Evolutionary conservation across 2,329 filamentous ascomycete species (phyloP).

Genomic region (Didymellaceae sp.): DNA sequence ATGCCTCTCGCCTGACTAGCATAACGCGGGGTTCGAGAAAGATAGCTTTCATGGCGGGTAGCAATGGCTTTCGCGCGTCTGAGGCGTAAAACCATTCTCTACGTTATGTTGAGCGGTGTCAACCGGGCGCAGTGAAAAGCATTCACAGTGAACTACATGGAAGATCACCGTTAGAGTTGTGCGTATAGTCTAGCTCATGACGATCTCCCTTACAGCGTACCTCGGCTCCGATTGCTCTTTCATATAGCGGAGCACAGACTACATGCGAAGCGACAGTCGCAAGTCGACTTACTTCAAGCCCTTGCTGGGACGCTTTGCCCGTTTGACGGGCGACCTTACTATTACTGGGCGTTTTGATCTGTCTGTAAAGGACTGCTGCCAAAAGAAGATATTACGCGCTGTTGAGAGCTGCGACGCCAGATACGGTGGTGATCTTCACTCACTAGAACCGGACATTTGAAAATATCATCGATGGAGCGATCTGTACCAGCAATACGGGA

Average conservation of each 20-base stretch:
- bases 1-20: constrained; percentile 5
- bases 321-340: constrained; percentile 7
- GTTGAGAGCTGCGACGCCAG: constrained; percentile 10
- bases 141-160: neutral
- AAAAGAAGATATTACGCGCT: constrained; percentile 7
- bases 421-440: constrained; percentile 20
- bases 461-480: constrained; percentile 7
- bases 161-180: neutral
- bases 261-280: neutral
- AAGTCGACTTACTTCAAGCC: constrained; percentile 23
- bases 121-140: neutral
- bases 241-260: neutral
- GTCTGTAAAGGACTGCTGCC: neutral
- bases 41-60: constrained; percentile 3
- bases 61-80: constrained; percentile 3
- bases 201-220: neutral
- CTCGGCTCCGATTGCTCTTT: constrained; percentile 1
- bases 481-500: constrained; percentile 18
- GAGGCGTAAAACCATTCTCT: neutral
- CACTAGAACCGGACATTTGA: constrained; percentile 8
- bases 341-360: constrained; percentile 1
- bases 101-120: neutral
- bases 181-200: neutral
- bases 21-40: constrained; percentile 25
- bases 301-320: constrained; percentile 14